Percentiles rank a stretch among this genome's conserved stretches.
Evolutionary conservation across 306 rosid species (phyloP).

Genomic region (Pachyrhizus erosus): DNA sequence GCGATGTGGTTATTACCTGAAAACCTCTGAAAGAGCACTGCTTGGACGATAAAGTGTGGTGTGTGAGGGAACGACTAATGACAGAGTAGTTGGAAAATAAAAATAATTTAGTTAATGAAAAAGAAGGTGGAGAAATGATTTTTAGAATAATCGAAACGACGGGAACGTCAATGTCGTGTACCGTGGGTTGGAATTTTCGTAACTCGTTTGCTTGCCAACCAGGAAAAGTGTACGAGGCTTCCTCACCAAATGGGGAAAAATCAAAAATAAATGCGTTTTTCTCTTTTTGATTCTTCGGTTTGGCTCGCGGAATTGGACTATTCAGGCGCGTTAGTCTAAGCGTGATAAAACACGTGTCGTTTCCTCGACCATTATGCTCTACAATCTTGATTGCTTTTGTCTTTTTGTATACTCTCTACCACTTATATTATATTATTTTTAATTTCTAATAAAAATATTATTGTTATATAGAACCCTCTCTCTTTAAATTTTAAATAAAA

Average conservation of each 20-base stretch:
- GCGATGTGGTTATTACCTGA: neutral
- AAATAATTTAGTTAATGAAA: neutral
- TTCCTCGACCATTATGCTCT: too few species aligned
- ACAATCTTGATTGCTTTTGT: too few species aligned
- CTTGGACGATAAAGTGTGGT: conserved; percentile 11
- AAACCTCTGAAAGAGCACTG: conserved; percentile 22
- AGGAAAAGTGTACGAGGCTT: conserved; percentile 5
- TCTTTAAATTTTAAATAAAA: too few species aligned
- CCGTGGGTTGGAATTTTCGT: conserved; percentile 20
- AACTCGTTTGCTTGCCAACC: conserved; percentile 33
- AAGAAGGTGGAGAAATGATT: too few species aligned
- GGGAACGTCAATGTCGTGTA: conserved; percentile 43
- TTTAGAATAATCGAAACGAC: conserved; percentile 34
- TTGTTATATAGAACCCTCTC: too few species aligned
- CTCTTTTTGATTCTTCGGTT: too few species aligned
- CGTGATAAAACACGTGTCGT: too few species aligned
- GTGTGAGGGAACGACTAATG: neutral
- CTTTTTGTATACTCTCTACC: too few species aligned
- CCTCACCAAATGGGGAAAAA: neutral
- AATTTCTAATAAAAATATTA: too few species aligned
- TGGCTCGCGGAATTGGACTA: neutral
- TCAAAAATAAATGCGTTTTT: neutral
- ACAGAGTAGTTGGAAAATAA: neutral
- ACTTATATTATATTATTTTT: too few species aligned
- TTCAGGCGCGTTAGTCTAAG: neutral